A percentile compares a stretch with the other conserved stretches of the same genome.
These are phyloP conservation scores for Pelargonium fulgidum DNA, from an alignment of 441 rosid species.

Conservation along the genomic window DNA sequence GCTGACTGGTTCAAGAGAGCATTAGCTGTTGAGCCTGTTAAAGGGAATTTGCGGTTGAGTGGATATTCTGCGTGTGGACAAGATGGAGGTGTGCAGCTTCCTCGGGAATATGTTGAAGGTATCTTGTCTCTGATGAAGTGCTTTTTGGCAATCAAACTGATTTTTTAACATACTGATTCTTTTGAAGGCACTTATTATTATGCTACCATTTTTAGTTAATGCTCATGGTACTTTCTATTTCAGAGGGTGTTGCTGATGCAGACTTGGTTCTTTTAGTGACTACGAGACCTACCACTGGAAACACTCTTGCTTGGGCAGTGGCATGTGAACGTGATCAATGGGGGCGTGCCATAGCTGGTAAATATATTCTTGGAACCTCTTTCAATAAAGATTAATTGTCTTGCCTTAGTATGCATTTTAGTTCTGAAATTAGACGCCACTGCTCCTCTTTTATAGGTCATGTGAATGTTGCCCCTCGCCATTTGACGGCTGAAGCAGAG, in stretches of 20 bases:
- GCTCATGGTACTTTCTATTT: slow-evolving; percentile 10
- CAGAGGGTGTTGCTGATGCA: slow-evolving; percentile 85
- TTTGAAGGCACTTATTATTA: neutral
- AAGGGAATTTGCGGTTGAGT: slow-evolving; percentile 88
- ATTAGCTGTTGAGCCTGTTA: slow-evolving; percentile 94
- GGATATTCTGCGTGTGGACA: slow-evolving; percentile 99
- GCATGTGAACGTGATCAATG: slow-evolving; percentile 99
- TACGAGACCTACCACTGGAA: slow-evolving; percentile 97
- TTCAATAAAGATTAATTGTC: neutral
- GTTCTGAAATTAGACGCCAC: neutral
- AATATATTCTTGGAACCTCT: neutral
- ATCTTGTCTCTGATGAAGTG: slow-evolving; percentile 22
- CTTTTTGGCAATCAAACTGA: slow-evolving; percentile 12
- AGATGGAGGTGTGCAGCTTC: slow-evolving; percentile 99
- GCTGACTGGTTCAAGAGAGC: slow-evolving; percentile 91
- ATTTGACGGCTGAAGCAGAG: slow-evolving; percentile 94
- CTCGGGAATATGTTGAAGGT: slow-evolving; percentile 91
- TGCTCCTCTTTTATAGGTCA: slow-evolving; percentile 51
- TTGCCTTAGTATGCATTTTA: neutral
- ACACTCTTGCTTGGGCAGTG: slow-evolving; percentile 99
- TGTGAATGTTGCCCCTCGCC: slow-evolving; percentile 99
- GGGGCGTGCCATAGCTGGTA: slow-evolving; percentile 99
- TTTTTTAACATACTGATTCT: slow-evolving; percentile 13
- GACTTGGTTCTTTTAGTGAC: slow-evolving; percentile 94
- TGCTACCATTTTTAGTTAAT: slow-evolving; percentile 6